Evolutionary conservation across 768 basidiomycete species (phyloP).

Genomic region (Panaeolus cyanescens): DNA sequence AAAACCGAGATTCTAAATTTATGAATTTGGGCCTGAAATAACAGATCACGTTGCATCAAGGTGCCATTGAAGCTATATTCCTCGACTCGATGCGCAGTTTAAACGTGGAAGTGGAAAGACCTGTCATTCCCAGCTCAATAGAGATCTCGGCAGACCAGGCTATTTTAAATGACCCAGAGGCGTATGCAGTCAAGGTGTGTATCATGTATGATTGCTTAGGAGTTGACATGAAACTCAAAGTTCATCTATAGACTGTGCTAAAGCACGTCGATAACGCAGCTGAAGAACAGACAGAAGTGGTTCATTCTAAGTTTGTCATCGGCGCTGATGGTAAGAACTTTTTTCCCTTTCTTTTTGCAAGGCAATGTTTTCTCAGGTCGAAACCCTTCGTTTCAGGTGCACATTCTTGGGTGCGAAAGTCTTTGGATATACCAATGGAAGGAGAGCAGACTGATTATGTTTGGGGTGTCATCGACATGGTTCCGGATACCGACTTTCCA

Average conservation of each 20-base stretch:
- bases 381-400: slow-evolving; percentile 48
- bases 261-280: slow-evolving; percentile 39
- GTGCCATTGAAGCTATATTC: slow-evolving; percentile 62
- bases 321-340: slow-evolving; percentile 65
- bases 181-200: slow-evolving; percentile 39
- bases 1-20: background rate
- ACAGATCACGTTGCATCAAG: slow-evolving; percentile 63
- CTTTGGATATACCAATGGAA: slow-evolving; percentile 66
- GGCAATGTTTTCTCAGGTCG: slow-evolving; percentile 1
- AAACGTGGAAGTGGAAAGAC: slow-evolving; percentile 52
- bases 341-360: background rate
- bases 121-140: slow-evolving; percentile 50
- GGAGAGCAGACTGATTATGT: slow-evolving; percentile 78
- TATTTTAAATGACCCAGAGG: slow-evolving; percentile 41
- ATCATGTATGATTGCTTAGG: background rate
- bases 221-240: background rate
- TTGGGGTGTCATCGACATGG: slow-evolving; percentile 81
- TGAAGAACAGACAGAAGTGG: slow-evolving; percentile 48
- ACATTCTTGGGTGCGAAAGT: slow-evolving; percentile 82
- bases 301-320: slow-evolving; percentile 73
- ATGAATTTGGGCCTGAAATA: background rate
- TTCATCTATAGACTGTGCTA: slow-evolving; percentile 40
- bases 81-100: slow-evolving; percentile 51
- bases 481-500: slow-evolving; percentile 75
- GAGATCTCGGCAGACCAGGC: slow-evolving; percentile 42